phyloP scores from a whole-genome alignment of 2,329 filamentous ascomycete species.

The Chalaropsis ovoidea region DNA sequence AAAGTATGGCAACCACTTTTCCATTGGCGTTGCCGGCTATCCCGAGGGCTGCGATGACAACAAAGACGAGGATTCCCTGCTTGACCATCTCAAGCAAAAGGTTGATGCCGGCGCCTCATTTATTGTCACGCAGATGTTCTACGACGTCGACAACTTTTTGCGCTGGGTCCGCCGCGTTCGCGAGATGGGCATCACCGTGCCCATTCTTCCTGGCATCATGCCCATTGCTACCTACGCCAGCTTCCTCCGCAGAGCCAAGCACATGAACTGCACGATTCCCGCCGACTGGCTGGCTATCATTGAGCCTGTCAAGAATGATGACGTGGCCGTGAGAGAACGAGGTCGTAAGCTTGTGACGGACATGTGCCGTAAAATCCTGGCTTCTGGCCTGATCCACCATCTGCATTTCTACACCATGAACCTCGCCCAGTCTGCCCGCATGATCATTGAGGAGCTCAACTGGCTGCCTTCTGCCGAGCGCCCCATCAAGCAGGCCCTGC shows the following conservation, averaged over 20 bases:
- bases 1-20: conserved; percentile 65
- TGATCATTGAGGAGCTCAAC: conserved; percentile 83
- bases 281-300: conserved; percentile 68
- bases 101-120: conserved; percentile 88
- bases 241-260: conserved; percentile 79
- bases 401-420: conserved; percentile 99
- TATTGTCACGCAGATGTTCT: conserved; percentile 98
- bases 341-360: conserved; percentile 79
- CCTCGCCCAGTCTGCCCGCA: conserved; percentile 81
- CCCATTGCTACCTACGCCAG: conserved; percentile 85
- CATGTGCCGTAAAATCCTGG: conserved; percentile 78
- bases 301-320: conserved; percentile 93
- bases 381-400: conserved; percentile 65
- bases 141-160: conserved; percentile 91
- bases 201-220: conserved; percentile 82
- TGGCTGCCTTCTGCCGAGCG: conserved; percentile 68
- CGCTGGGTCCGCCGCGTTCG: conserved; percentile 82
- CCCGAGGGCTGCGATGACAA: conserved; percentile 94
- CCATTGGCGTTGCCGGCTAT: conserved; percentile 95
- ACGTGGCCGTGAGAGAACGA: conserved; percentile 80
- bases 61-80: conserved; percentile 68
- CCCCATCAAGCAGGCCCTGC: conserved; percentile 78
- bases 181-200: conserved; percentile 69
- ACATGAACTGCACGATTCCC: conserved; percentile 80
- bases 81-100: conserved; percentile 94